Percentiles rank a stretch among this genome's conserved stretches.
phyloP scores from a whole-genome alignment of 129 eudicot species.

The Centrapalus pauciflorus region DNA sequence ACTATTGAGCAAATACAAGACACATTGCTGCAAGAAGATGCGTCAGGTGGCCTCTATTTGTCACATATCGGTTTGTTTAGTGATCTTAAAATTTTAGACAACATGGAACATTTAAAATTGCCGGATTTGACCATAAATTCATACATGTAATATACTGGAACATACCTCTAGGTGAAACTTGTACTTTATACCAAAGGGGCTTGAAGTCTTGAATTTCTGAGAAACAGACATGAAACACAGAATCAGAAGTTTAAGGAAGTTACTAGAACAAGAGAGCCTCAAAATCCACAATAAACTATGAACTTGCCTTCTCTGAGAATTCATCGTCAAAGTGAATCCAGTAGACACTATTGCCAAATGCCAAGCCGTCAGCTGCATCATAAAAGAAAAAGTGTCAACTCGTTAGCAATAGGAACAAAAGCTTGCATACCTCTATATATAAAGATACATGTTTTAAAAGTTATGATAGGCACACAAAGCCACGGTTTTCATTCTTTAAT shows the following conservation, averaged over 20 bases:
- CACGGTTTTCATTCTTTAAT: background rate
- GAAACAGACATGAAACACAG: constrained; percentile 4
- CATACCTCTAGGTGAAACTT: constrained; percentile 93
- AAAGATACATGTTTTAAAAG: background rate
- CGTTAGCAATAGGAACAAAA: background rate
- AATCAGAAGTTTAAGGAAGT: too few relatives aligned
- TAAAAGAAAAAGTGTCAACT: constrained; percentile 1
- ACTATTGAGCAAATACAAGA: background rate
- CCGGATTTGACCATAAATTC: background rate
- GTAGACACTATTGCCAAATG: constrained; percentile 88
- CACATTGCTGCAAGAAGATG: background rate
- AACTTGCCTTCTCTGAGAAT: constrained; percentile 63
- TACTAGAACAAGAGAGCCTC: background rate
- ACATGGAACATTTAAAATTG: too few relatives aligned
- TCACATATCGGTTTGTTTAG: background rate
- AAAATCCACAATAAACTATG: background rate
- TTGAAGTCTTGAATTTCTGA: constrained; percentile 87
- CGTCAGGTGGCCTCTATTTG: background rate
- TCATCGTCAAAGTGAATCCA: constrained; percentile 96
- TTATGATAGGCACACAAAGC: background rate
- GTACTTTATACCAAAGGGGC: constrained; percentile 90
- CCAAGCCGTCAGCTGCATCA: constrained; percentile 76
- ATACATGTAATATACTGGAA: background rate
- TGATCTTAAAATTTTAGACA: too few relatives aligned
- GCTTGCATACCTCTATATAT: background rate